Base-by-base conservation (phyloP, 257 asterid genomes). In the Craterostigma plantagineum region DNA sequence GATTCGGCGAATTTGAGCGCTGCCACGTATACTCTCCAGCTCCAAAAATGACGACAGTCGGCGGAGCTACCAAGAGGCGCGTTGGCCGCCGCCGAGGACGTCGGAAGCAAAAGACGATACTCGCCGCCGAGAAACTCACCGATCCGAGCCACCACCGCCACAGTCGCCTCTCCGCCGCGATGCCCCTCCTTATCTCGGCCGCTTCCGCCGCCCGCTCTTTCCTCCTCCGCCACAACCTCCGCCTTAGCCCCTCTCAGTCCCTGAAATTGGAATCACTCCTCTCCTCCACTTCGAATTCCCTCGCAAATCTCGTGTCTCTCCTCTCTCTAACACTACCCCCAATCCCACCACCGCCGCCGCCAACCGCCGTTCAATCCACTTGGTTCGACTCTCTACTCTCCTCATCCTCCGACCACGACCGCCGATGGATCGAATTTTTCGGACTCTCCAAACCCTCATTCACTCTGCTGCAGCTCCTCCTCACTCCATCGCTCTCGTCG, bases 381-480 rank as follows among this genome's bases (percentile, higher is more conserved):
- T 76, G 83, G 91, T 76, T 76, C 65, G 68, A 67, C n/a, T 55
- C 57, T 16, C 79, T 84, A 54, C 63, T 76, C 43, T 43, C 67
- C 8, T 57, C 75, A 0, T 65, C 78, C 14, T 54, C 70, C 1
- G 92, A 77, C 35, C 50, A 68, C 58, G 91, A 77, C 35, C 38
- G 77, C 39, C 60, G 77, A 14, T 86, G 97, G 97, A 57, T 62
- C 49, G 74, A 73, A n/a, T 69, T 64, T 56, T 86, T 78, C 55
- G 79, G 74, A 54, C 61, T 86, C 12, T 75, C 91, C 0, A 70
- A 68, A 30, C 59, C 84, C 11, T 81, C 92, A 0, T 86, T 86
- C 49, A 75, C 82, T 40, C 91, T 75, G 35, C 77, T 86, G n/a
- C 77, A 81, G 8, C 83, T 81, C 43, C 86, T 81, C 38, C 79